Conservation (phyloP, 768 basidiomycete species). For the Lentinus brumalis region DNA sequence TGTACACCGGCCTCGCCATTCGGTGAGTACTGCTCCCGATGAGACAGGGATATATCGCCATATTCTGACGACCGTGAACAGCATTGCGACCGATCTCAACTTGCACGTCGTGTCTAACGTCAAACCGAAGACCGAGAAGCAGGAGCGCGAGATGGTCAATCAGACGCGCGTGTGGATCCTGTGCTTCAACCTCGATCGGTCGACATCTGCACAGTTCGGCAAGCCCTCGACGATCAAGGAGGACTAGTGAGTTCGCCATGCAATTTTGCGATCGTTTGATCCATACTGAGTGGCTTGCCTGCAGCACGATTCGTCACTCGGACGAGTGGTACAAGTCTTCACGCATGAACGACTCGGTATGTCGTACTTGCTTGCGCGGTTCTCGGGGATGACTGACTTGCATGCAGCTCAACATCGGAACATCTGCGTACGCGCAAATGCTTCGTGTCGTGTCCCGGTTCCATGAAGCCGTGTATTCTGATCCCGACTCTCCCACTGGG, state of each 20-base stretch:
- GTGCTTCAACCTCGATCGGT: slow-evolving; percentile 87
- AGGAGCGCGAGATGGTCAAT: slow-evolving; percentile 84
- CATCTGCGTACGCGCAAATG: slow-evolving; percentile 72
- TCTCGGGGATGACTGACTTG: slow-evolving; percentile 6
- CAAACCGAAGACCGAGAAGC: slow-evolving; percentile 71
- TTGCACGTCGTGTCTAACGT: slow-evolving; percentile 76
- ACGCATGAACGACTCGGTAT: slow-evolving; percentile 58
- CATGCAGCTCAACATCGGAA: slow-evolving; percentile 70
- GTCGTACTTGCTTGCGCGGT: slow-evolving; percentile 7
- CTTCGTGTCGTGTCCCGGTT: slow-evolving; percentile 72
- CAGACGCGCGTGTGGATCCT: slow-evolving; percentile 88
- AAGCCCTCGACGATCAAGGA: slow-evolving; percentile 89
- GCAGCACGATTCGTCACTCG: slow-evolving; percentile 67
- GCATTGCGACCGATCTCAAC: slow-evolving; percentile 90
- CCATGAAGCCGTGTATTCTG: slow-evolving; percentile 78
- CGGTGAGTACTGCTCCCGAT: slow-evolving; percentile 43
- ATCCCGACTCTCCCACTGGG: slow-evolving; percentile 65
- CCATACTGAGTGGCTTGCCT: background rate
- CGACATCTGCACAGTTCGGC: slow-evolving; percentile 85
- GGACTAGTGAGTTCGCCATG: slow-evolving; percentile 56
- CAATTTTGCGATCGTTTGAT: background rate
- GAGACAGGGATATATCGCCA: background rate
- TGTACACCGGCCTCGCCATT: slow-evolving; percentile 86
- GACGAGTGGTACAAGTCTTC: slow-evolving; percentile 78
- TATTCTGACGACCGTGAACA: slow-evolving; percentile 29